Conservation (phyloP, 148 eudicot genomes). For the Chenopodium formosanum region DNA sequence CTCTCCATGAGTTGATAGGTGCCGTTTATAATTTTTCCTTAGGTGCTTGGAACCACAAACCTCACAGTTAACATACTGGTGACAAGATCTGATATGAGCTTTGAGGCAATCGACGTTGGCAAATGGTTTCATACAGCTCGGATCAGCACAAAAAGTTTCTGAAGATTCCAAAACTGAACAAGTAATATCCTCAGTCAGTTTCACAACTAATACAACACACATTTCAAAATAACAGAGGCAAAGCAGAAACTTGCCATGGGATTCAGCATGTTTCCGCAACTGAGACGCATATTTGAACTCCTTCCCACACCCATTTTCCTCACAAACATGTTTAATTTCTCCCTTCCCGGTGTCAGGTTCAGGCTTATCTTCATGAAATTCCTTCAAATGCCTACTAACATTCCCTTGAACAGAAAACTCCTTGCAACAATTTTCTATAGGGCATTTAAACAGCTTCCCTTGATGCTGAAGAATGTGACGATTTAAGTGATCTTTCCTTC, state of each 20-base stretch:
- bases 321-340: conserved; percentile 51
- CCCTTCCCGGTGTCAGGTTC: conserved; percentile 15
- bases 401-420: conserved; percentile 62
- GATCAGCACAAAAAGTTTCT: conserved; percentile 76
- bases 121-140: conserved; percentile 76
- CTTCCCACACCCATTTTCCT: conserved; percentile 82
- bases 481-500: conserved; percentile 85
- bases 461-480: conserved; percentile 76
- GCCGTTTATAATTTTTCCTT: conserved; percentile 83
- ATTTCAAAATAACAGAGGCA: background rate
- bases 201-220: background rate
- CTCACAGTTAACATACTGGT: conserved; percentile 65
- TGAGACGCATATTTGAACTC: conserved; percentile 64
- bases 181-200: background rate
- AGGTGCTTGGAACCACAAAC: conserved; percentile 80
- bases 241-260: conserved; percentile 54
- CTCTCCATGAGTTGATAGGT: conserved; percentile 61
- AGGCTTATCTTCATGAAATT: conserved; percentile 49
- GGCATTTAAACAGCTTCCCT: conserved; percentile 77
- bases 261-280: conserved; percentile 62
- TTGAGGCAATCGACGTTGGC: conserved; percentile 60
- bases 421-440: conserved; percentile 43
- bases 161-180: conserved; percentile 63
- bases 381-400: conserved; percentile 65
- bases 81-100: conserved; percentile 69